Base-by-base conservation (phyloP, 176 grass and related monocot genomes). In the Oryza punctata region DNA sequence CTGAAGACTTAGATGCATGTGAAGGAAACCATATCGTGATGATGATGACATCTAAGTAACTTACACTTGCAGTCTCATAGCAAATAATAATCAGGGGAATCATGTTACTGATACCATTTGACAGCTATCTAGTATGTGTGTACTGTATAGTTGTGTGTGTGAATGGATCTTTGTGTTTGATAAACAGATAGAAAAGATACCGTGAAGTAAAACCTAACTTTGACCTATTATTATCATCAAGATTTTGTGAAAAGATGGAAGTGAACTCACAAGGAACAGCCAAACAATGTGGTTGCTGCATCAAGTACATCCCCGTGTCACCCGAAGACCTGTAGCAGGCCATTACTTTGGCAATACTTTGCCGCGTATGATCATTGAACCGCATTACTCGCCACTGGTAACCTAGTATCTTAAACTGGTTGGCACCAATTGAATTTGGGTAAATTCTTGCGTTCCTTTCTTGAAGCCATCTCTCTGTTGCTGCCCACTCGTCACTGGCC, bases 311-410 rank as follows among this genome's bases (percentile, higher is more conserved):
- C 15, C 85, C 89, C 49, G 70, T 64, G 32, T 75, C 81, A 68
- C 82, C 85, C 16, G 84, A 91, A 4, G 44, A 85, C 82, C 67
- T 88, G 86, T 87, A 93, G 72, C 81, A 84, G 2, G 90, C 81
- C 95, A 98, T 91, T 63, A 94, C 89, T 93, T 98, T 98, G 70
- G 75, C 92, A 45, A 89, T 65, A 54, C 90, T 98, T 87, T 98
- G 95, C 12, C 90, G 90, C 64, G 92, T 94, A 76, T 98, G 83
- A 27, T 91, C 88, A 32, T 98, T 98, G 82, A 98, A 98, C 10
- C 63, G 89, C 83, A 98, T 86, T 59, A 91, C 90, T 84, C 95
- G 88, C 92, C 95, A 98, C 46, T 98, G 90, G 74, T 94, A 94
- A 23, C 95, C 92, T 72, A 98, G 84, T 80, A 98, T 88, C 90